Evolutionary conservation across 2,329 filamentous ascomycete genomes (phyloP).

Genomic region (Hypomyces rosellus): DNA sequence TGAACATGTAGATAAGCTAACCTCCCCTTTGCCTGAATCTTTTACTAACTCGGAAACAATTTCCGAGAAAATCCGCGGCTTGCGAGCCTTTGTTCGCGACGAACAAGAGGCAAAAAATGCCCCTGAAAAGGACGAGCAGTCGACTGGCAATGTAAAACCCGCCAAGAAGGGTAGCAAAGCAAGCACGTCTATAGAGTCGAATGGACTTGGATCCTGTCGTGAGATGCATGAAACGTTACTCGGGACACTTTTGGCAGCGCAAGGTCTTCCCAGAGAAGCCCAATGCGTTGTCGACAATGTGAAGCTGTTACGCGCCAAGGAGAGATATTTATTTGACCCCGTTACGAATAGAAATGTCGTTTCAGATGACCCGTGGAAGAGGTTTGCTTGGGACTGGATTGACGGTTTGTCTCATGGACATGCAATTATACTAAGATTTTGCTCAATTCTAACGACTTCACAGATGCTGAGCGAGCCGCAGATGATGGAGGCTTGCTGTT

Average conservation of each 20-base stretch:
- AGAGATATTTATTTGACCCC: constrained; percentile 59
- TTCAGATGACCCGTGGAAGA: constrained; percentile 66
- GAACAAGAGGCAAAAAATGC: constrained; percentile 19
- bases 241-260: constrained; percentile 36
- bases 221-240: constrained; percentile 54
- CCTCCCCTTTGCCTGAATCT: constrained; percentile 31
- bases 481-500: constrained; percentile 64
- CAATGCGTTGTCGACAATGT: constrained; percentile 49
- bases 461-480: constrained; percentile 58
- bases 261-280: constrained; percentile 43
- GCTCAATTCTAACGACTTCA: constrained; percentile 14
- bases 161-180: constrained; percentile 21
- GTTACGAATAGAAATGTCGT: constrained; percentile 60
- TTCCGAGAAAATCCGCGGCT: constrained; percentile 42
- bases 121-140: constrained; percentile 19
- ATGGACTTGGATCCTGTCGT: constrained; percentile 41
- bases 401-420: constrained; percentile 42
- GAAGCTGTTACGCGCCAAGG: constrained; percentile 54
- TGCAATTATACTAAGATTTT: neutral
- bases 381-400: constrained; percentile 73
- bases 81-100: constrained; percentile 35
- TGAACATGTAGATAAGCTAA: constrained; percentile 31
- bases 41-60: constrained; percentile 37
- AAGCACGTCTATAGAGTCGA: constrained; percentile 31
- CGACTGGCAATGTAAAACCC: constrained; percentile 19